Base-by-base conservation (phyloP, 208 protist genomes). In the Herpetomonas muscarum region DNA sequence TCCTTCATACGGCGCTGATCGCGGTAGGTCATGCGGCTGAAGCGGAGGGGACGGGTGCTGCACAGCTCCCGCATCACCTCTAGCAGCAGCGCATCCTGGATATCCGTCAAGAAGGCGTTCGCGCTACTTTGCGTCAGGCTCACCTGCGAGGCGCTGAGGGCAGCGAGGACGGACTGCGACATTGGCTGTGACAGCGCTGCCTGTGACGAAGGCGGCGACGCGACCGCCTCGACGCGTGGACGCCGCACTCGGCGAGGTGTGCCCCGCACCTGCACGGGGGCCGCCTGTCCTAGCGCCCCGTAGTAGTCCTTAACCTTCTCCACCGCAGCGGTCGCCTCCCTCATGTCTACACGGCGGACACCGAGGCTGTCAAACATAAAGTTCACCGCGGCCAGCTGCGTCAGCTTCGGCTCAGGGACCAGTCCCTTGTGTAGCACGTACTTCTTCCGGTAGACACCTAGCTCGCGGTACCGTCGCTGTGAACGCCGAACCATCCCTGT, bases 341-440 rank as follows among this genome's bases (percentile, higher is more conserved):
- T 58, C 1, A 15, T 0, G 1, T 67, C 56, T 7, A 86, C 61
- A 21, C 45, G 26, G 0, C 22, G 58, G 50, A 67, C 63, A 9
- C 53, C 21, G 19, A 90, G 56, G 37, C 85, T 65, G 1, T 44
- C 28, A 64, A 90, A 78, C 42, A 85, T 53, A 36, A 79, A 68
- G 45, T 90, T 87, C 17, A 90, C 30, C 6, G 69, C 73, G 21
- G 37, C 57, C 19, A 90, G 70, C 32, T 79, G 76, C 1, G 78
- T 77, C 31, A 85, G 66, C 61, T 77, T 30, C 1, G 70, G 83
- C 46, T 90, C 83, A 5, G 71, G 48, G 3, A 86, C 74, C 39
- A 81, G 64, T 25, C 70, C 64, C 32, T 41, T 71, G 48, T 71
- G 52, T 3, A 70, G 31, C 30, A 21, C 5, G n/a, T 39, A 37